Evolutionary conservation across 192 early-diverging fungal genomes (phyloP), one percentile per base, ranked within the genome.

Genomic region (Coemansia sp.): DNA sequence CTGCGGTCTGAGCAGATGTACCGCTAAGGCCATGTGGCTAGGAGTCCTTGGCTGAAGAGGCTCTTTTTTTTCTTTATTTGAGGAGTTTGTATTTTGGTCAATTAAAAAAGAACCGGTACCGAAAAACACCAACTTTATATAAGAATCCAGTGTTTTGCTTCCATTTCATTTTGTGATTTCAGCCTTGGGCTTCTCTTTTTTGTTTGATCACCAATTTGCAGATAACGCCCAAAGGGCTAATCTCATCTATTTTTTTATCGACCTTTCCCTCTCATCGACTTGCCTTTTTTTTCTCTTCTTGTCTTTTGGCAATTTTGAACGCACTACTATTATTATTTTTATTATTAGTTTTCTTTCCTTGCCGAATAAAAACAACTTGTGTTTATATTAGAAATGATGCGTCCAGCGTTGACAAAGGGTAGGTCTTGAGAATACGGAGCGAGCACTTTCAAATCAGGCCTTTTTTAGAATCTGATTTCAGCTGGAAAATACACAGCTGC

Each of bases 1-100:
- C 58, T 85, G 45, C 68, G 81, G 68, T 74, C 78, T 29, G 86
- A 88, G 59, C 78, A 85, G 57, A 75, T 82, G 60, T 88, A 88
- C 72, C 85, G 86, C 35, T 88, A 79, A 75, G 49, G 13, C 13
- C 8, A 16, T 16, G 2, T 9, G 11, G 39, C 11, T 14, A 16
- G 14, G 5, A 14, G 39, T 42, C 11, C 4, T 3, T 32, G 3
- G 3, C 30, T 32, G 3, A 32, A 8, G 3, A 32, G 30, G 47
- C 39, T 58, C 18, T 39, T 60, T 67, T 53, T n/a, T 34, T 55
- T 54, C 34, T 56, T 55, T 48, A 20, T 69, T 62, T 55, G 1
- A 52, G 3, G 32, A 34, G 13, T 42, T 42, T 42, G 13, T 42
- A 42, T 42, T 6, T 42, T 6, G 5, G 39, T 42, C 13, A 9